Base-by-base conservation (phyloP, 2,329 filamentous ascomycete species). In the Akanthomyces uredinophilus region DNA sequence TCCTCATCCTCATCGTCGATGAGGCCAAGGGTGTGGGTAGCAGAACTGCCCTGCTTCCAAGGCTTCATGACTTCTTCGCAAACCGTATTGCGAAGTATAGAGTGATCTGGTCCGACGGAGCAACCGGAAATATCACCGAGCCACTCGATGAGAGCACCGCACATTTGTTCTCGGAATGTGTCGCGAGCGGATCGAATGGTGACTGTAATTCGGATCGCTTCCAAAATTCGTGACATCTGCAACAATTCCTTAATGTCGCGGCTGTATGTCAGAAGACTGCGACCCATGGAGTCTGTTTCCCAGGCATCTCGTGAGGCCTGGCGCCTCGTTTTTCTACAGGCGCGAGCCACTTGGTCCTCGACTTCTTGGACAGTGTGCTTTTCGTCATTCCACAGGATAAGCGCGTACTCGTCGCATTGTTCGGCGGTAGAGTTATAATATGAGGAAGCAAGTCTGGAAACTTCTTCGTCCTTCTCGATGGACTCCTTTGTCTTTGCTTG, bases 81-180 rank as follows among this genome's bases (percentile, higher is more conserved):
- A 44, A 99, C 86, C 7, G 89, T 87, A 57, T 86, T 87, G 43
- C 92, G 85, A 49, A 99, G 79, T 20, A 98, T 86, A 64, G 90
- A 82, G 65, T 87, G 85, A 70, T 99, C 92, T 37, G 86, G 81
- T 1, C 91, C 92, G 52, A 96, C 90, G 59, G 87, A 89, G 74
- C 93, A 97, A 35, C 92, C 92, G 8, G 92, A 86, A 69, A 99
- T 96, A 74, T 99, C 96, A 58, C 88, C 84, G 22, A 99, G 83
- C 96, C 96, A 99, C 69, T 97, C 93, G 60, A 99, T 89, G 64
- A 99, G 94, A 18, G 92, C 92, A n/a, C 91, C 92, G 69, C 93
- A 97, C 96, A 99, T 99, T 73, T 98, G 91, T 73, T 99, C 95
- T 63, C 95, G 85, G 77, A 98, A 99, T 0, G 92, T 98, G 75